These are phyloP conservation scores for Lagerstroemia speciosa DNA, from an alignment of 345 rosid species.

Conservation along the genomic window DNA sequence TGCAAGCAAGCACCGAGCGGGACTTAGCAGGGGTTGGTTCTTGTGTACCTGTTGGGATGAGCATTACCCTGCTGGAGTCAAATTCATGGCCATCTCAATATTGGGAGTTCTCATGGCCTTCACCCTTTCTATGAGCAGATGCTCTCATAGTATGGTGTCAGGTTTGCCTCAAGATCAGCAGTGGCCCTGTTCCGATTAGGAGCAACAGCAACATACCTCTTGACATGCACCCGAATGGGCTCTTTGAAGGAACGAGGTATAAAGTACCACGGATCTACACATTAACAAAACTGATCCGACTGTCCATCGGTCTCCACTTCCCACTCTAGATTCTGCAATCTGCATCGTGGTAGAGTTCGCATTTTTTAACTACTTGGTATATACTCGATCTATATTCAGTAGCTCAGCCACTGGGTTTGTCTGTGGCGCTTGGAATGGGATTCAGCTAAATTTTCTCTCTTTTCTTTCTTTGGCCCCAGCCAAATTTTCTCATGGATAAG, in stretches of 20 bases:
- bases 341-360: too few relatives aligned
- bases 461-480: too few relatives aligned
- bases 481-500: too few relatives aligned
- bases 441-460: too few relatives aligned
- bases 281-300: too few relatives aligned
- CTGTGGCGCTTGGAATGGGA: too few relatives aligned
- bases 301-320: too few relatives aligned
- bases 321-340: too few relatives aligned
- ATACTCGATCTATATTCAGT: too few relatives aligned
- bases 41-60: not conserved
- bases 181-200: not conserved
- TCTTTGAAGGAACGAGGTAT: not conserved
- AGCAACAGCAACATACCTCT: not conserved
- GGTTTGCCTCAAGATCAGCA: slow-evolving; percentile 11
- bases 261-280: not conserved
- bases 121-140: slow-evolving; percentile 20
- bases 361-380: too few relatives aligned
- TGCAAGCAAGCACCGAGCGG: too few relatives aligned
- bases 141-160: slow-evolving; percentile 34
- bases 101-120: slow-evolving; percentile 13
- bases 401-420: too few relatives aligned
- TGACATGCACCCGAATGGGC: not conserved
- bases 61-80: slow-evolving; percentile 36
- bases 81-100: slow-evolving; percentile 25
- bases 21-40: slow-evolving; percentile 32